Evolutionary conservation across 2,329 filamentous ascomycete species (phyloP), one percentile per base, ranked within the genome.

Genomic region (Xylariales sp.): DNA sequence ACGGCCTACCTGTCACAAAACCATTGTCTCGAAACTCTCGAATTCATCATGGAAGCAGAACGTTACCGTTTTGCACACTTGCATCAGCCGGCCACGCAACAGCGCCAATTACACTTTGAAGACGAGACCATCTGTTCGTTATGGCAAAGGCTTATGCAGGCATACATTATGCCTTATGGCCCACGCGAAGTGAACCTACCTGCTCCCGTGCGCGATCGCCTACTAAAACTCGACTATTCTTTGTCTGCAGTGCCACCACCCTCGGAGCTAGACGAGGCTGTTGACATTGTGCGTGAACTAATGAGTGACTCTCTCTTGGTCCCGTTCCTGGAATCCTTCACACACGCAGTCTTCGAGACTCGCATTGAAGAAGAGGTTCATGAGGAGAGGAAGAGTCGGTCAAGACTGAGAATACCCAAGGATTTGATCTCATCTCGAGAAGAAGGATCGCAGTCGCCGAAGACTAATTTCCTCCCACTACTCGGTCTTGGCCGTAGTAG

Each of bases 241-340:
- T 63, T 69, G 1, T 68, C 72, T 5, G 72, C 81, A 0, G 88
- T 91, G 5, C 84, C 84, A 4, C 68, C 80, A 44, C 90, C 93
- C 1, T 78, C 83, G 29, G 78, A 82, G 41, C 71, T 98, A 12
- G 85, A 94, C 46, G 78, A 86, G 38, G 89, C 93, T 15, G 86
- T 95, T 18, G 77, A 78, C 47, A 94, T 95, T 46, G 87, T 96
- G 29, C 90, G 91, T 61, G 93, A 97, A 53, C 71, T 98, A 42
- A 97, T 98, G 90, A 94, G 95, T 55, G 93, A 97, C 60, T 96
- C 90, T 3, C 87, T 97, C 1, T 73, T 97, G 38, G 82, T 95
- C 1, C 90, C 91, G 0, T 98, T 97, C 59, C 74, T 97, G 40
- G 91, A 95, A 48, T 77, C 75, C 1, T 65, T 76, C n/a, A 55